These are phyloP conservation scores for Polygonum aviculare DNA, from an alignment of 148 eudicot species.

Conservation along the genomic window DNA sequence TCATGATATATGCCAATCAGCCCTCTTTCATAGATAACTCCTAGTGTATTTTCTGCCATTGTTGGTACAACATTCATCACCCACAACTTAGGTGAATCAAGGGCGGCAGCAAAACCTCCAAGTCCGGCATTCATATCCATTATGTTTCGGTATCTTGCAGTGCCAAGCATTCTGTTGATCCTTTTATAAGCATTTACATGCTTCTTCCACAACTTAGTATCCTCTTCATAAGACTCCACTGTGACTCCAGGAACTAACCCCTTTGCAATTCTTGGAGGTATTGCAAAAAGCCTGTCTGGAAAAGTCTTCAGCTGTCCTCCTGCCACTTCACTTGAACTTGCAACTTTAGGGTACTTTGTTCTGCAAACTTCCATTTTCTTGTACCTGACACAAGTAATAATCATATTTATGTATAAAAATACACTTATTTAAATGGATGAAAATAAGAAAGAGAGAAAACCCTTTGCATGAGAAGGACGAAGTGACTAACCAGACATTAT, in stretches of 20 bases:
- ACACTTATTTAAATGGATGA: background rate
- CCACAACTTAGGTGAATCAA: slow-evolving; percentile 64
- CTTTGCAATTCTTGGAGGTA: slow-evolving; percentile 54
- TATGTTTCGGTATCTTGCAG: slow-evolving; percentile 56
- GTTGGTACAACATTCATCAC: slow-evolving; percentile 79
- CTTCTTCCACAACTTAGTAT: slow-evolving; percentile 55
- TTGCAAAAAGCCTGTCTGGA: slow-evolving; percentile 52
- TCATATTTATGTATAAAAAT: background rate
- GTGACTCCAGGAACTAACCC: slow-evolving; percentile 57
- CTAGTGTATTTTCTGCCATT: slow-evolving; percentile 54
- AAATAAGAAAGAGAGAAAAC: background rate
- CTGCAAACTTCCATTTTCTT: slow-evolving; percentile 62
- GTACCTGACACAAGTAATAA: slow-evolving; percentile 37
- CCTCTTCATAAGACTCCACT: slow-evolving; percentile 39
- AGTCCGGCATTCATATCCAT: slow-evolving; percentile 88
- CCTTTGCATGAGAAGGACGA: background rate
- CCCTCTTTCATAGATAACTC: slow-evolving; percentile 74
- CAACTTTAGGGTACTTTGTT: slow-evolving; percentile 45
- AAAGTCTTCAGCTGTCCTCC: slow-evolving; percentile 46
- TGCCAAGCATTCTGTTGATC: slow-evolving; percentile 40
- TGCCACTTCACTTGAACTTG: slow-evolving; percentile 33
- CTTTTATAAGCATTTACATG: slow-evolving; percentile 53
- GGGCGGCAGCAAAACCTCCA: slow-evolving; percentile 78
- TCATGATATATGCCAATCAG: slow-evolving; percentile 80
- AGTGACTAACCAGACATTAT: slow-evolving; percentile 60